These are phyloP conservation scores for Pythium scleroteichum DNA, from an alignment of 352 stramenopile genomes.

Conservation along the genomic window DNA sequence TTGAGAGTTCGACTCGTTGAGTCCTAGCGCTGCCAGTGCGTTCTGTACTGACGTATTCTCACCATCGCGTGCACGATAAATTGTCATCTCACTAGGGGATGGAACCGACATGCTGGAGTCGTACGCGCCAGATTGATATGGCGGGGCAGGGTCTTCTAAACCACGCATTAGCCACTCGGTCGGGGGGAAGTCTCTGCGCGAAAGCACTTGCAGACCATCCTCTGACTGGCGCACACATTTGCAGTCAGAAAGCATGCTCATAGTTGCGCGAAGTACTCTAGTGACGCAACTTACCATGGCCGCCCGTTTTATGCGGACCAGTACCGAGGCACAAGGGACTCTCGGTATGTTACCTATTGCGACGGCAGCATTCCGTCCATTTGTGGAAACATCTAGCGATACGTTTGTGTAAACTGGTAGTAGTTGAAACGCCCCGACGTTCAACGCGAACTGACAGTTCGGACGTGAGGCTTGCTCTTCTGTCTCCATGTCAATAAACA, in stretches of 20 bases:
- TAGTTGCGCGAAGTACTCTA: background rate
- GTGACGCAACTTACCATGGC: constrained; percentile 34
- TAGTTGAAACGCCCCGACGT: constrained; percentile 79
- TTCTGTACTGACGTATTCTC: constrained; percentile 8
- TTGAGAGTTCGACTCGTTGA: background rate
- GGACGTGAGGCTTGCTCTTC: constrained; percentile 49
- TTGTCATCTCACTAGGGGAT: constrained; percentile 51
- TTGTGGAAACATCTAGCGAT: constrained; percentile 33
- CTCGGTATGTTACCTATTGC: constrained; percentile 40
- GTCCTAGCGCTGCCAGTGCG: background rate
- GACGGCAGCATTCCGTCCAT: constrained; percentile 35
- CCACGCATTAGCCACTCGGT: constrained; percentile 57
- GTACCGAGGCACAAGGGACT: constrained; percentile 78
- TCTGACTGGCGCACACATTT: constrained; percentile 44
- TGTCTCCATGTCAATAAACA: constrained; percentile 76
- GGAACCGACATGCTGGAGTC: constrained; percentile 52
- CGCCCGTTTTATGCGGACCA: constrained; percentile 65
- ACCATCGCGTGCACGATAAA: constrained; percentile 46
- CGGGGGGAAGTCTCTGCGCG: constrained; percentile 42
- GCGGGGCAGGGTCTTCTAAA: constrained; percentile 42
- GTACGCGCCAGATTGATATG: constrained; percentile 52
- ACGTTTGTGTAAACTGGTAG: constrained; percentile 64
- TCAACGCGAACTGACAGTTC: constrained; percentile 60
- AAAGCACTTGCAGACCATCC: constrained; percentile 62
- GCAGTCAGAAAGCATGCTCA: constrained; percentile 14